Conservation (phyloP, 2,329 filamentous ascomycete species). For the Dendrostoma leiphaemia region DNA sequence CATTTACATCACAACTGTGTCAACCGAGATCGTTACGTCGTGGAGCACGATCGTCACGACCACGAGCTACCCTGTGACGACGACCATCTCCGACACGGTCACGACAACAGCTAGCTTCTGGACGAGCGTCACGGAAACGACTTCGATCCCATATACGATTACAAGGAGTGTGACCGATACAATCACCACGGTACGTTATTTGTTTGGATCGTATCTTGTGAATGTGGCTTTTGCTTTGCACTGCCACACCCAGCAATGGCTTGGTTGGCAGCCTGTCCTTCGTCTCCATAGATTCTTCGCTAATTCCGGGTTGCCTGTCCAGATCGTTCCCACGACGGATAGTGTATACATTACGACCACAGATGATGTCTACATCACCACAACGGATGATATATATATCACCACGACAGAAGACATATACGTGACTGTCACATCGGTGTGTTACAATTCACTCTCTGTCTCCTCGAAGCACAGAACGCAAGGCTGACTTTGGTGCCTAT, state of each 20-base stretch:
- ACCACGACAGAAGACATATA: not conserved
- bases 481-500: too few species aligned
- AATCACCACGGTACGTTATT: not conserved
- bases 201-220: too few species aligned
- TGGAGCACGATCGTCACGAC: not conserved
- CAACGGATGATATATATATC: not conserved
- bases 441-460: not conserved
- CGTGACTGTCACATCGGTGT: not conserved
- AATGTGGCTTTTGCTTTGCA: too few species aligned
- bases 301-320: too few species aligned
- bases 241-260: too few species aligned
- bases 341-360: not conserved
- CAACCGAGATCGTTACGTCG: not conserved
- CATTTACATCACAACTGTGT: not conserved
- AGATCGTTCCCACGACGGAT: too few species aligned
- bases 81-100: conserved; percentile 18
- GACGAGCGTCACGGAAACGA: not conserved
- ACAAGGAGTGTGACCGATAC: not conserved
- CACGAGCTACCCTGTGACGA: conserved; percentile 12
- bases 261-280: too few species aligned
- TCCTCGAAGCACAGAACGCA: too few species aligned
- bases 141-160: not conserved
- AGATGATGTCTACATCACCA: not conserved
- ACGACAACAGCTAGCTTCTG: conserved; percentile 10
- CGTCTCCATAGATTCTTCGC: too few species aligned